Percentiles rank a stretch among this genome's conserved stretches.
phyloP scores from a whole-genome alignment of 371 early-diverging fungal genomes.

The Cokeromyces recurvatus region DNA sequence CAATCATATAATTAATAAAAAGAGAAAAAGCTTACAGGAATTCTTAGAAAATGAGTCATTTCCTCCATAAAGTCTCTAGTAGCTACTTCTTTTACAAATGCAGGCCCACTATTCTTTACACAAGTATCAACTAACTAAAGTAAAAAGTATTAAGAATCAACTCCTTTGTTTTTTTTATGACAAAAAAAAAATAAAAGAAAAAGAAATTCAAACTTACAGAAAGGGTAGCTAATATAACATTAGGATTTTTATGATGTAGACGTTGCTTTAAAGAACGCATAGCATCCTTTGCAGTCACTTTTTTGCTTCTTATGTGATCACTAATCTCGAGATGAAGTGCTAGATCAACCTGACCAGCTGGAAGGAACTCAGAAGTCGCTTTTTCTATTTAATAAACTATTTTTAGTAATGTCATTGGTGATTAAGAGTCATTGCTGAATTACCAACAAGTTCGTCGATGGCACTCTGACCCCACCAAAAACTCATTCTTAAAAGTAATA shows the following conservation, averaged over 20 bases:
- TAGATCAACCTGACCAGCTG: constrained; percentile 80
- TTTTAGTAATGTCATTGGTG: neutral
- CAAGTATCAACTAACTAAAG: constrained; percentile 88
- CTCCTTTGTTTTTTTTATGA: neutral
- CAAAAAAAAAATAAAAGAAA: too few relatives aligned
- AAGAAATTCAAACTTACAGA: constrained; percentile 55
- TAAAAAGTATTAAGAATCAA: too few relatives aligned
- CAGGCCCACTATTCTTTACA: constrained; percentile 89
- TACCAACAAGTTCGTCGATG: constrained; percentile 55
- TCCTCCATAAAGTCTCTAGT: constrained; percentile 87
- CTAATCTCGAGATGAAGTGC: constrained; percentile 80
- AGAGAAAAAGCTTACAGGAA: constrained; percentile 36
- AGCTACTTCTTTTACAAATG: constrained; percentile 83
- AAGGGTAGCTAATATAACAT: constrained; percentile 85
- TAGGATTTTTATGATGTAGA: constrained; percentile 84
- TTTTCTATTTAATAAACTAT: constrained; percentile 43
- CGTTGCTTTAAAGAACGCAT: constrained; percentile 69
- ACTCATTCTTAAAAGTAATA: too few relatives aligned
- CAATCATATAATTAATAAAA: too few relatives aligned
- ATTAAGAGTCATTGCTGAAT: too few relatives aligned
- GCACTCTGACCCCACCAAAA: constrained; percentile 34
- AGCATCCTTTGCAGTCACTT: constrained; percentile 74
- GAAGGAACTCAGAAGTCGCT: constrained; percentile 89
- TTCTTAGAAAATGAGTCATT: constrained; percentile 59
- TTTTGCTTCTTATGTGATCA: constrained; percentile 88